Evolutionary conservation across 2,329 filamentous ascomycete species (phyloP).

Genomic region (Davidsoniella eucalypti): DNA sequence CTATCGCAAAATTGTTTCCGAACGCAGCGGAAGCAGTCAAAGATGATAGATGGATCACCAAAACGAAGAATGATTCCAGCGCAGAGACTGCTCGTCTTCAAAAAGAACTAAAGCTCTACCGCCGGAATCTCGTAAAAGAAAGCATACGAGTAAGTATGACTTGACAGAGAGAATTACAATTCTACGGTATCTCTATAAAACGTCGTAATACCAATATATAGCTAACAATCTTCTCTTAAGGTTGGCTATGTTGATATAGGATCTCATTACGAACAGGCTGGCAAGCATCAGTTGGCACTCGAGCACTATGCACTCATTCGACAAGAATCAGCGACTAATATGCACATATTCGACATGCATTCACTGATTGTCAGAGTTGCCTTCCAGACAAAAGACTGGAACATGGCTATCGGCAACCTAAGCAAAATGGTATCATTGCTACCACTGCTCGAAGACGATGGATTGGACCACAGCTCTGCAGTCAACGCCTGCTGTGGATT

Average conservation of each 20-base stretch:
- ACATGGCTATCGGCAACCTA: conserved; percentile 41
- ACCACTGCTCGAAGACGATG: conserved; percentile 14
- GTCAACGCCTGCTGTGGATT: conserved; percentile 27
- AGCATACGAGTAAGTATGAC: conserved; percentile 58
- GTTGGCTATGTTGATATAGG: conserved; percentile 93
- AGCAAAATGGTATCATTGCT: conserved; percentile 42
- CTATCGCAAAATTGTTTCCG: conserved; percentile 46
- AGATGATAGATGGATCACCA: conserved; percentile 63
- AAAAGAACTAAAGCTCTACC: conserved; percentile 75
- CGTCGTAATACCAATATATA: neutral
- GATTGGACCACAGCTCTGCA: conserved; percentile 20
- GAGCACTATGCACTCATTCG: conserved; percentile 79
- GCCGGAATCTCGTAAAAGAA: conserved; percentile 94
- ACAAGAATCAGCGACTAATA: conserved; percentile 68
- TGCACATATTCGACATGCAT: conserved; percentile 70
- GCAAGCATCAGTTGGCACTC: conserved; percentile 53
- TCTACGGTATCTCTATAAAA: neutral
- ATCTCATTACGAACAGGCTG: conserved; percentile 62
- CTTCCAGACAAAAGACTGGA: conserved; percentile 65
- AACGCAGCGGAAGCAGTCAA: conserved; percentile 47
- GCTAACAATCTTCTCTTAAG: conserved; percentile 26
- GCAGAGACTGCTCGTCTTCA: conserved; percentile 62
- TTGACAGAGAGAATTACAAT: neutral
- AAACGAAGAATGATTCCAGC: conserved; percentile 48
- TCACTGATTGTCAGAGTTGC: conserved; percentile 62